Base-by-base conservation (phyloP, 768 basidiomycete genomes). In the Russula vinacea region DNA sequence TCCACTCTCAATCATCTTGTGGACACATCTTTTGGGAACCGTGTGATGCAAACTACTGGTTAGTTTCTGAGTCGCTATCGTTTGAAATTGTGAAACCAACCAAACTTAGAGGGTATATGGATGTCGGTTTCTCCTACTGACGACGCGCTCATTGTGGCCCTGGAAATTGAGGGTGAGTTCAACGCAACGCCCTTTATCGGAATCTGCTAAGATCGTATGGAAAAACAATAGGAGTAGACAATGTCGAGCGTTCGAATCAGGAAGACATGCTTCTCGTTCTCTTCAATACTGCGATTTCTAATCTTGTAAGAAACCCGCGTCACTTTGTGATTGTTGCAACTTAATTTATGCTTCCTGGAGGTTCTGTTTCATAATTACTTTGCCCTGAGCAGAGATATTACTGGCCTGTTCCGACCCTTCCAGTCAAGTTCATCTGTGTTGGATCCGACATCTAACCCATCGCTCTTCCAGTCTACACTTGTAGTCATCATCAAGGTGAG, bases 281-380 rank as follows among this genome's bases (percentile, higher is more conserved):
- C 6, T 87, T 87, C 71, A 87, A 86, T 67, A 83, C 84, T 1
- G 86, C 85, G 0, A 78, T 87, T 9, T 87, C 86, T 1, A 87
- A 87, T 67, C 70, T 86, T 65, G 85, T 84, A 40, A 57, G 64
- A 17, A 7, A 13, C 22, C 14, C 9, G 5, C 40, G 2, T 29
- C 39, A 16, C 32, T 22, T 11, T n/a, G 32, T 29, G 11, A 52
- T 13, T 22, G 22, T 24, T 8, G 8, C n/a, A 24, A 10, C 16
- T 60, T 4, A 13, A 22, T n/a, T 55, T 5, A 24, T 5, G 11
- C 7, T 10, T 1, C 24, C 22, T 44, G 22, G 58, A 86, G 85
- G 83, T 87, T 1, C 72, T 86, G 0, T 86, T 85, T 74, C 80
- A 85, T 5, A 85, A 87, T 61, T 86, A 87, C 60, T 87, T 87